These are phyloP conservation scores for Podaxis sp. DNA, from an alignment of 768 basidiomycete genomes.

Conservation along the genomic window DNA sequence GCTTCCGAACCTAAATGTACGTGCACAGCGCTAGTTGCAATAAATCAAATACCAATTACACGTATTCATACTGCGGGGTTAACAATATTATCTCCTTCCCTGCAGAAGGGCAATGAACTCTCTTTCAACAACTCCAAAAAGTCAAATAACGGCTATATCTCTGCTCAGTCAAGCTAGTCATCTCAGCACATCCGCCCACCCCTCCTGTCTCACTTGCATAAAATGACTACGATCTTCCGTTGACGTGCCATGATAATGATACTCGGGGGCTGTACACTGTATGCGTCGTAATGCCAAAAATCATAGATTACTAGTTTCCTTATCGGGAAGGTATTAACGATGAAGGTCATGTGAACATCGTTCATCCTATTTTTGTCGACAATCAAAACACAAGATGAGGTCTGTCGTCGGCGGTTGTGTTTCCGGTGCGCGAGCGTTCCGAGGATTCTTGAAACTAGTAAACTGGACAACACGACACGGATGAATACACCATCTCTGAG, in stretches of 20 bases:
- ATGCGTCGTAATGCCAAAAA: background rate
- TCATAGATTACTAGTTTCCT: background rate
- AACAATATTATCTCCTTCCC: background rate
- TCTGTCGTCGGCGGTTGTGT: background rate
- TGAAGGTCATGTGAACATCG: background rate
- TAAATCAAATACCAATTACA: background rate
- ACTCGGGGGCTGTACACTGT: background rate
- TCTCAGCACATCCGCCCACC: background rate
- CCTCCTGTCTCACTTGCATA: background rate
- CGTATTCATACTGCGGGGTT: background rate
- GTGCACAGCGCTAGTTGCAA: background rate
- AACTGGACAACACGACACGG: background rate
- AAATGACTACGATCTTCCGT: background rate
- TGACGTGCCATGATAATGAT: background rate
- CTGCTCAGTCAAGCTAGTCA: slow-evolving; percentile 8
- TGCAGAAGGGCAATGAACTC: background rate
- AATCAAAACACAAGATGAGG: background rate
- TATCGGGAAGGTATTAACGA: background rate
- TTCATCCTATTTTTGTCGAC: background rate
- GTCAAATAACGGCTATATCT: slow-evolving; percentile 1
- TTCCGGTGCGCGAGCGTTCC: background rate
- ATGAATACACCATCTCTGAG: background rate
- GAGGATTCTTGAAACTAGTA: background rate
- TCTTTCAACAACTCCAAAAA: background rate
- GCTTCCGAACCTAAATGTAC: background rate